Conservation (phyloP, 345 rosid genomes). For the Syzygium jambos region DNA sequence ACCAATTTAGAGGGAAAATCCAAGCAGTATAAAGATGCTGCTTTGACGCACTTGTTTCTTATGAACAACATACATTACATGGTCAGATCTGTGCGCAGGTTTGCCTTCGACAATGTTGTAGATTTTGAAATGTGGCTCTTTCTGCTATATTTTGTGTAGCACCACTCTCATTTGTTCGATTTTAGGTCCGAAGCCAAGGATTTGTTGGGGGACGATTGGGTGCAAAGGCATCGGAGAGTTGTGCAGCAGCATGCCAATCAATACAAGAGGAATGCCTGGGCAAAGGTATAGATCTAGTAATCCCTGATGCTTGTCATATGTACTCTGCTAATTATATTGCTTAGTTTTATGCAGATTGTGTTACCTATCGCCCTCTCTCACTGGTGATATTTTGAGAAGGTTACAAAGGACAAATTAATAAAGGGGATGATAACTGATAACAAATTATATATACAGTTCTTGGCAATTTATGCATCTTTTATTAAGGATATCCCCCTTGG, state of each 20-base stretch:
- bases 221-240: conserved; percentile 89
- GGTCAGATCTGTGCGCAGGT: conserved; percentile 99
- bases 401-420: background rate
- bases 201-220: conserved; percentile 98
- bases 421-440: background rate
- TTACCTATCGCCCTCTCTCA: background rate
- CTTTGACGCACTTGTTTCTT: conserved; percentile 86
- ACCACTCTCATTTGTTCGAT: background rate
- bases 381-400: background rate
- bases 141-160: background rate
- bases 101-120: conserved; percentile 2
- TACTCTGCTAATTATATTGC: background rate
- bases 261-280: conserved; percentile 91
- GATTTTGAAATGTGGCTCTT: background rate
- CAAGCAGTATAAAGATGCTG: conserved; percentile 86
- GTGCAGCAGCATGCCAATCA: conserved; percentile 99
- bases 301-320: background rate
- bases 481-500: background rate
- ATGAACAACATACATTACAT: conserved; percentile 99
- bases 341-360: background rate
- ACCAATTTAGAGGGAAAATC: conserved; percentile 91
- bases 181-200: conserved; percentile 98
- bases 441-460: background rate
- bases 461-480: background rate
- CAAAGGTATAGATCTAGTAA: conserved; percentile 46